Evolutionary conservation across 768 basidiomycete species (phyloP).

Genomic region (Leccinum sublutescens): DNA sequence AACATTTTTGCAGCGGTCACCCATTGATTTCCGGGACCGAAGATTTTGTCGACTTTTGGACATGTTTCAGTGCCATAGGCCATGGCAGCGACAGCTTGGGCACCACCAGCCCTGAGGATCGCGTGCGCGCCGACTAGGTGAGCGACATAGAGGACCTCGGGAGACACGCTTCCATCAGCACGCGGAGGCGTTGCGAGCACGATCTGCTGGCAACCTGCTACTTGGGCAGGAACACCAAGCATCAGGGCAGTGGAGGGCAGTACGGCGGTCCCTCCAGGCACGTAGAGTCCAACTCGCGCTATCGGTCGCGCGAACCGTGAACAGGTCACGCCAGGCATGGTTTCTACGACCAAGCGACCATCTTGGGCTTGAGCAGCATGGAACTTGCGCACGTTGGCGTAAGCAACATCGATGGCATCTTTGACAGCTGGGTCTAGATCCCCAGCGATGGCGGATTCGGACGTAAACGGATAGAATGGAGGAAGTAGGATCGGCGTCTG

Average conservation of each 20-base stretch:
- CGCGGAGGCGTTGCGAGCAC: conserved; percentile 97
- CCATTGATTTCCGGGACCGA: conserved; percentile 99
- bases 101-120: conserved; percentile 93
- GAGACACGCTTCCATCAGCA: conserved; percentile 87
- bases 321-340: conserved; percentile 97
- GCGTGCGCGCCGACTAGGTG: conserved; percentile 86
- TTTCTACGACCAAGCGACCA: conserved; percentile 78
- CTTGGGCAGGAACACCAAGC: conserved; percentile 97
- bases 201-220: conserved; percentile 89
- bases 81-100: conserved; percentile 93
- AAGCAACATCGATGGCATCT: conserved; percentile 85
- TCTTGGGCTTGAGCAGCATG: conserved; percentile 84
- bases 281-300: conserved; percentile 92
- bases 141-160: conserved; percentile 97
- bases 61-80: conserved; percentile 95
- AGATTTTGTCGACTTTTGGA: conserved; percentile 98
- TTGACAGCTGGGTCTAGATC: conserved; percentile 60
- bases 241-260: conserved; percentile 96
- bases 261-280: conserved; percentile 96
- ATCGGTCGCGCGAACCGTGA: conserved; percentile 95
- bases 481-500: conserved; percentile 70
- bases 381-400: conserved; percentile 88
- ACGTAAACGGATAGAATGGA: conserved; percentile 52
- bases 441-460: conserved; percentile 51
- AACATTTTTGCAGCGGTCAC: conserved; percentile 99